These are phyloP conservation scores for Skeletonema potamos DNA, from an alignment of 108 stramenopile genomes.

Conservation along the genomic window DNA sequence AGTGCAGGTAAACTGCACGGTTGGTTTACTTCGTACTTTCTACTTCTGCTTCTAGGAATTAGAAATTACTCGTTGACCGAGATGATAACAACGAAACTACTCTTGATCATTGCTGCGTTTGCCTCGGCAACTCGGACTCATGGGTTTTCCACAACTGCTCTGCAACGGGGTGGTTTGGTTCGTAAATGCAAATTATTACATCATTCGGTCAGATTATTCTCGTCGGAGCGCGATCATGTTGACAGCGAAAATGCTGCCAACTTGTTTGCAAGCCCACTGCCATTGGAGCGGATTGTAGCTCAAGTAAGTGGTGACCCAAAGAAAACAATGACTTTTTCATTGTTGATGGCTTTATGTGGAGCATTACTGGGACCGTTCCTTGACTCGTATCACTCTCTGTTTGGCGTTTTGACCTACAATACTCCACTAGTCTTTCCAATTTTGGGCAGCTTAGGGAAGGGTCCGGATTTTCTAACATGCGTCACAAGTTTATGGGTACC, in stretches of 20 bases:
- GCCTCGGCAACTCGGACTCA: not conserved
- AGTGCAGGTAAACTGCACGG: no score
- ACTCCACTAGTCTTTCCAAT: slow-evolving; percentile 56
- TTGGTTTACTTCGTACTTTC: no score
- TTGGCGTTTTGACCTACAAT: slow-evolving; percentile 80
- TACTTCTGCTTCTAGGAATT: no score
- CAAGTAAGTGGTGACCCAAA: slow-evolving; percentile 23
- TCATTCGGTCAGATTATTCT: not conserved
- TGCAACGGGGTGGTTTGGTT: not conserved
- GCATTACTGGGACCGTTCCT: slow-evolving; percentile 83
- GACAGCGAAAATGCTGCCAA: not conserved
- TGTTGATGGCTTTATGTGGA: slow-evolving; percentile 65
- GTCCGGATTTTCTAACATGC: slow-evolving; percentile 51
- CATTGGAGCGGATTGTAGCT: slow-evolving; percentile 2
- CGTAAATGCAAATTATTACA: not conserved
- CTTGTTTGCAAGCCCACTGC: not conserved
- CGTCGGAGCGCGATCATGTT: slow-evolving; percentile 6
- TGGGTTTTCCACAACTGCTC: not conserved
- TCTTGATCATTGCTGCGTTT: not conserved
- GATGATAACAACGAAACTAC: not conserved
- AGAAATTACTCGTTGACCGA: no score
- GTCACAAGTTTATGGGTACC: slow-evolving; percentile 88
- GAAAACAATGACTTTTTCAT: slow-evolving; percentile 52
- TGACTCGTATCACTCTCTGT: slow-evolving; percentile 79
- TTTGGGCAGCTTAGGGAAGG: slow-evolving; percentile 42